Percentiles rank a stretch among this genome's conserved stretches.
These are phyloP conservation scores for Hypoxylon sp. DNA, from an alignment of 2,329 filamentous ascomycete species.

Conservation along the genomic window DNA sequence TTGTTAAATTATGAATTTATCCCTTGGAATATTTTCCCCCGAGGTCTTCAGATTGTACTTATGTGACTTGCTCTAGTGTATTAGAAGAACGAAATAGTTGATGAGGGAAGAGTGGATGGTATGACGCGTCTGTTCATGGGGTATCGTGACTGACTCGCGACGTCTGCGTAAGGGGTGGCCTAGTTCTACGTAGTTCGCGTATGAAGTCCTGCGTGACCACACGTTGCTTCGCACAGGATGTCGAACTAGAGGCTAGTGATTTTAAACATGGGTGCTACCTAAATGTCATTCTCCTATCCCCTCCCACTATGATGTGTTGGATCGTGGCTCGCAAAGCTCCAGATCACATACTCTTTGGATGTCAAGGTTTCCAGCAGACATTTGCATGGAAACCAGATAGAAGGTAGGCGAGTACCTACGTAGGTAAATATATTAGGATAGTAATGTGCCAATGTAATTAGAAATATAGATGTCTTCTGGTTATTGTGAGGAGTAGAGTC, in stretches of 20 bases:
- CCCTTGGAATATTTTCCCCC: background rate
- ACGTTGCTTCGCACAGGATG: background rate
- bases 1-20: slow-evolving; percentile 44
- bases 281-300: background rate
- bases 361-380: background rate
- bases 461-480: too few relatives aligned
- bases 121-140: background rate
- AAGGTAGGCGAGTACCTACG: too few relatives aligned
- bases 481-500: too few relatives aligned
- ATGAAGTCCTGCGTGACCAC: background rate
- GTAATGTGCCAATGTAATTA: too few relatives aligned
- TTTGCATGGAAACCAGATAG: background rate
- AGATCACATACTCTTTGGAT: background rate
- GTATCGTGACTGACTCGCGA: background rate
- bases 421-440: too few relatives aligned
- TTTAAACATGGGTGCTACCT: background rate
- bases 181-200: background rate
- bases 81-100: background rate
- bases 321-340: background rate
- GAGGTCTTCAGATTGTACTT: background rate
- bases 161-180: background rate
- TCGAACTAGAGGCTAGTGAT: background rate
- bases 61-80: background rate
- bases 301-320: background rate
- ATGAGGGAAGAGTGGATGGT: background rate